Evolutionary conservation across 495 filamentous ascomycete genomes (phyloP).

Genomic region (Xylaria flabelliformis): DNA sequence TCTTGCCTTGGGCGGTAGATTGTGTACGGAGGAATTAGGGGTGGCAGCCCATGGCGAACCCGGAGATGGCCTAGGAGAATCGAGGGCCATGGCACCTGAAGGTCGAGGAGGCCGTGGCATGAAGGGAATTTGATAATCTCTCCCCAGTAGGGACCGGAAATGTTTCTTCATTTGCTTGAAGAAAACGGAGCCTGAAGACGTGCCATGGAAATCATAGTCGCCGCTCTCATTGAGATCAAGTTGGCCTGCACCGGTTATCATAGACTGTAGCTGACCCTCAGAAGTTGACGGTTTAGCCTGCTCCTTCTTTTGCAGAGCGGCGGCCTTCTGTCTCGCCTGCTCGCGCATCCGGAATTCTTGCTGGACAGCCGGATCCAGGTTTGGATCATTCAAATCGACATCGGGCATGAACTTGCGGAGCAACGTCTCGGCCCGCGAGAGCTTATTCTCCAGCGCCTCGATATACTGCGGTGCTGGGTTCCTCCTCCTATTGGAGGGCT

Average conservation of each 20-base stretch:
- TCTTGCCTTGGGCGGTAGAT: constrained; percentile 73
- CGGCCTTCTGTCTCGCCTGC: constrained; percentile 46
- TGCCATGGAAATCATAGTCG: constrained; percentile 93
- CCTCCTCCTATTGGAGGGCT: constrained; percentile 92
- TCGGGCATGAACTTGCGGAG: constrained; percentile 82
- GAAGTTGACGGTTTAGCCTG: constrained; percentile 44
- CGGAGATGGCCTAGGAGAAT: constrained; percentile 72
- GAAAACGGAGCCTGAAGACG: constrained; percentile 90
- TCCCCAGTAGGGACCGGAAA: constrained; percentile 68
- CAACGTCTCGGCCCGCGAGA: constrained; percentile 84
- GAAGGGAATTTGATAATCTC: constrained; percentile 56
- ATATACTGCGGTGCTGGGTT: constrained; percentile 96
- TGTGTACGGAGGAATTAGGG: constrained; percentile 63
- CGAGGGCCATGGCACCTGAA: constrained; percentile 56
- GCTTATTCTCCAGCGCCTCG: constrained; percentile 83
- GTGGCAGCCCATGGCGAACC: constrained; percentile 64
- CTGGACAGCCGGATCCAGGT: constrained; percentile 71
- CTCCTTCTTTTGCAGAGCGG: constrained; percentile 42
- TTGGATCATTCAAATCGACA: constrained; percentile 82
- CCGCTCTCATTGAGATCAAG: constrained; percentile 91
- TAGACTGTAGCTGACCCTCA: constrained; percentile 86
- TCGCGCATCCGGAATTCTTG: constrained; percentile 61
- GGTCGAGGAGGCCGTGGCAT: constrained; percentile 50
- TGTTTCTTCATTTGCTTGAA: constrained; percentile 84
- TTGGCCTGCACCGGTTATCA: constrained; percentile 90